Conservation (phyloP, 148 eudicot genomes). For the Tetragonia tetragonoides region DNA sequence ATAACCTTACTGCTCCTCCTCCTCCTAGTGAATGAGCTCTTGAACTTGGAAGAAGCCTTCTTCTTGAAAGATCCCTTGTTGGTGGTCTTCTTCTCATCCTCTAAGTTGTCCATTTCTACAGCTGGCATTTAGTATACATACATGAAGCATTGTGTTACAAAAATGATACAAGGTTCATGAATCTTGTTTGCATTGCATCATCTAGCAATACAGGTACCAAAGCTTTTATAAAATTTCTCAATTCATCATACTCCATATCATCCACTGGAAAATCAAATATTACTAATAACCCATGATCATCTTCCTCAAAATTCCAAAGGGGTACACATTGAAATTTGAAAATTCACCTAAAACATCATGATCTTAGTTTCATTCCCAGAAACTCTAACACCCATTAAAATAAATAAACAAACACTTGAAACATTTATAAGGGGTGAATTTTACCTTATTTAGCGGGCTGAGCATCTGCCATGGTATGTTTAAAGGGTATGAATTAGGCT, state of each 20-base stretch:
- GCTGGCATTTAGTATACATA: slow-evolving; percentile 11
- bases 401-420: too few species aligned
- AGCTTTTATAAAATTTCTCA: background rate
- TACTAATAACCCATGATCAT: too few species aligned
- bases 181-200: background rate
- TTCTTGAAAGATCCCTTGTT: slow-evolving; percentile 69
- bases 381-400: background rate
- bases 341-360: background rate
- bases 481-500: background rate
- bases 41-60: slow-evolving; percentile 77
- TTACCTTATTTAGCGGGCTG: slow-evolving; percentile 22
- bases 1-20: slow-evolving; percentile 83
- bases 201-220: background rate
- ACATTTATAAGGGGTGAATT: background rate
- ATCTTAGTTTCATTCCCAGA: background rate
- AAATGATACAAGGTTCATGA: background rate
- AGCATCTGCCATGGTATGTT: slow-evolving; percentile 30
- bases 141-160: background rate
- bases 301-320: background rate
- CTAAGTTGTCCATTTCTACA: slow-evolving; percentile 42
- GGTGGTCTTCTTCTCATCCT: slow-evolving; percentile 67
- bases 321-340: background rate
- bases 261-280: background rate
- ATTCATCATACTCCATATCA: background rate
- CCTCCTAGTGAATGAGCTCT: slow-evolving; percentile 71